Conservation (phyloP, 208 protist genomes). For the Trypanosoma boissoni region DNA sequence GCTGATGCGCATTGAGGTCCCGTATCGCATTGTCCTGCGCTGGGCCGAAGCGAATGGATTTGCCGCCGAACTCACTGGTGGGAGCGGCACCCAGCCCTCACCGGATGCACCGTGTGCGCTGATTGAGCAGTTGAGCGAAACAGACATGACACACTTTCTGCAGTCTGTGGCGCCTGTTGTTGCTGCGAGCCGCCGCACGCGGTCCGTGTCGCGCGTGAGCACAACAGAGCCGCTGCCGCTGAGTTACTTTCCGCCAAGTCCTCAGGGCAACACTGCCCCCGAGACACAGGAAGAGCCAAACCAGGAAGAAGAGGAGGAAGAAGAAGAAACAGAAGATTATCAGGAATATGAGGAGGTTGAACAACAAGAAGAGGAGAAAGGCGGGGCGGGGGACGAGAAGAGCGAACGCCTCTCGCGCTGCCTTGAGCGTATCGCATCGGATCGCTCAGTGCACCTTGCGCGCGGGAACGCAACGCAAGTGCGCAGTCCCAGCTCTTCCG, state of each 20-base stretch:
- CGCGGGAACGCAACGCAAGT: constrained; percentile 4
- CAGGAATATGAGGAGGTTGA: neutral
- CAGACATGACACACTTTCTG: constrained; percentile 62
- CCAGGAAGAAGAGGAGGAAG: neutral
- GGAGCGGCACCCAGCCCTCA: no score
- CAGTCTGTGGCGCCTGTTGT: constrained; percentile 50
- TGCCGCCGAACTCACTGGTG: constrained; percentile 37
- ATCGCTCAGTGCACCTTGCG: constrained; percentile 1
- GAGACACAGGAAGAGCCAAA: neutral
- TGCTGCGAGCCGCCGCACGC: constrained; percentile 45
- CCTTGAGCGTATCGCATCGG: constrained; percentile 12
- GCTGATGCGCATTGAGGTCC: constrained; percentile 72
- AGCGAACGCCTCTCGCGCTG: constrained; percentile 16
- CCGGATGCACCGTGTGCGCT: constrained; percentile 27
- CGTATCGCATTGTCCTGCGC: constrained; percentile 26
- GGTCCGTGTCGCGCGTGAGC: constrained; percentile 70
- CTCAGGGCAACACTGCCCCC: neutral
- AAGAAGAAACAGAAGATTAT: neutral
- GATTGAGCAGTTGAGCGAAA: constrained; percentile 39
- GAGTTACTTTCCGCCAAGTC: constrained; percentile 23
- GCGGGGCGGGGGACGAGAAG: constrained; percentile 1
- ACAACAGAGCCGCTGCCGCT: constrained; percentile 66
- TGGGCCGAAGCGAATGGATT: constrained; percentile 74
- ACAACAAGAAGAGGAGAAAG: neutral
- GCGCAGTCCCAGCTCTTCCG: neutral